These are phyloP conservation scores for Fusarium sp. DNA, from an alignment of 2,329 filamentous ascomycete genomes.

Conservation along the genomic window DNA sequence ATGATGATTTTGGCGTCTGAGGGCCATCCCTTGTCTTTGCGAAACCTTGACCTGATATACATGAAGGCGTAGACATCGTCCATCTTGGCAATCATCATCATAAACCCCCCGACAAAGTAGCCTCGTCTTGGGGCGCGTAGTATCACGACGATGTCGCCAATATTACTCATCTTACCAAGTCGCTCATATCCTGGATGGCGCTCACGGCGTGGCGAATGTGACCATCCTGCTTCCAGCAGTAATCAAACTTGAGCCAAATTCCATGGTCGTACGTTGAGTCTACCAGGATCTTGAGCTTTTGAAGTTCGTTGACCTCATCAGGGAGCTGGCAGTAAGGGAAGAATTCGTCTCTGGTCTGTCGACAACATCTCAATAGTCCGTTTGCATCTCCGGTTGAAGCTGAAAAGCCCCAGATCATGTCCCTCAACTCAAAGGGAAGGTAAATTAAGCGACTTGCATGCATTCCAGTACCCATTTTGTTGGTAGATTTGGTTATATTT, in stretches of 20 bases:
- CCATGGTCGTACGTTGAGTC: conserved; percentile 14
- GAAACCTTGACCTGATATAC: background rate
- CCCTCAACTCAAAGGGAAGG: conserved; percentile 18
- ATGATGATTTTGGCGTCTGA: background rate
- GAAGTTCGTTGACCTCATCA: background rate
- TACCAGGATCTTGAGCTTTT: background rate
- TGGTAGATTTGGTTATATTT: background rate
- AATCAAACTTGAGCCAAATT: conserved; percentile 16
- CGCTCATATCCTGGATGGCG: conserved; percentile 1
- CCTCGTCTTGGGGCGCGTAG: conserved; percentile 10
- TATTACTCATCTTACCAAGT: background rate
- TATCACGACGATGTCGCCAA: background rate
- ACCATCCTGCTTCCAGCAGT: background rate
- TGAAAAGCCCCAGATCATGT: conserved; percentile 4
- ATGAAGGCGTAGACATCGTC: background rate
- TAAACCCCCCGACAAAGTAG: conserved; percentile 1
- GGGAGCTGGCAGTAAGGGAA: background rate
- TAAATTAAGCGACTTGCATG: background rate
- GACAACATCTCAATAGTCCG: conserved; percentile 11
- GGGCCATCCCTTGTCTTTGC: too few species aligned
- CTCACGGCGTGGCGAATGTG: background rate
- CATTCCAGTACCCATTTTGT: background rate
- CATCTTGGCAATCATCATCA: conserved; percentile 25
- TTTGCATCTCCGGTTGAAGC: background rate
- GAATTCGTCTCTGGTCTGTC: conserved; percentile 5